Evolutionary conservation across 805 yeast genomes (phyloP).

Genomic region (Suhomyces faveliae): DNA sequence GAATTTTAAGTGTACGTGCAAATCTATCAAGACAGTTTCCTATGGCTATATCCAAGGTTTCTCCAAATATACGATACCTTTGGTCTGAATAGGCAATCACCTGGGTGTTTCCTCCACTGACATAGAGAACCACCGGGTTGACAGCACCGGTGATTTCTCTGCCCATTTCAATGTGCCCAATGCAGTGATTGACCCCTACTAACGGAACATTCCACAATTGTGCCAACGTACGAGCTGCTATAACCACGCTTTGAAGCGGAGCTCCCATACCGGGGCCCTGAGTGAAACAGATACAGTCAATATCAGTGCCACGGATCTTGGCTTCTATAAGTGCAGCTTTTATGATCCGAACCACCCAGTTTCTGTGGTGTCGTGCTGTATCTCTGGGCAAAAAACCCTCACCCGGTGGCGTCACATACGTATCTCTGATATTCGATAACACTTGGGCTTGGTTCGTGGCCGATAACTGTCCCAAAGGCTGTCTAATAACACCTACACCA

Average conservation of each 20-base stretch:
- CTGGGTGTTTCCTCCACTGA: conserved; percentile 98
- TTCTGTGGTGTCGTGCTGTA: conserved; percentile 93
- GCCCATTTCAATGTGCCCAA: conserved; percentile 99
- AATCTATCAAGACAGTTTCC: conserved; percentile 96
- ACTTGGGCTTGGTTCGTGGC: conserved; percentile 66
- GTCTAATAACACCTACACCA: conserved; percentile 90
- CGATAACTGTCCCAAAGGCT: conserved; percentile 58
- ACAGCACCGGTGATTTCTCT: conserved; percentile 95
- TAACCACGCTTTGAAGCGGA: conserved; percentile 87
- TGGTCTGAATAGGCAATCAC: conserved; percentile 95
- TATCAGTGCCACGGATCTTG: conserved; percentile 45
- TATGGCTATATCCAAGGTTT: conserved; percentile 94
- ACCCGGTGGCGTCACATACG: conserved; percentile 95
- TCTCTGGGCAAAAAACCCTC: conserved; percentile 97
- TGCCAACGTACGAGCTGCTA: conserved; percentile 85
- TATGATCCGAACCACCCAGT: conserved; percentile 85
- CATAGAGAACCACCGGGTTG: conserved; percentile 96
- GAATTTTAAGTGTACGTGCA: conserved; percentile 84
- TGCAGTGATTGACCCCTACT: conserved; percentile 95
- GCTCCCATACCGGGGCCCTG: conserved; percentile 99
- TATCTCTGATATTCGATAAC: conserved; percentile 88
- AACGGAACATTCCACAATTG: conserved; percentile 80
- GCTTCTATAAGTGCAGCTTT: conserved; percentile 66
- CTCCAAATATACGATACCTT: conserved; percentile 97
- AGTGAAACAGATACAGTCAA: conserved; percentile 87